Percentiles rank a stretch among this genome's conserved stretches.
phyloP scores from a whole-genome alignment of 164 flowering plant genomes.

The Pachysandra terminalis region DNA sequence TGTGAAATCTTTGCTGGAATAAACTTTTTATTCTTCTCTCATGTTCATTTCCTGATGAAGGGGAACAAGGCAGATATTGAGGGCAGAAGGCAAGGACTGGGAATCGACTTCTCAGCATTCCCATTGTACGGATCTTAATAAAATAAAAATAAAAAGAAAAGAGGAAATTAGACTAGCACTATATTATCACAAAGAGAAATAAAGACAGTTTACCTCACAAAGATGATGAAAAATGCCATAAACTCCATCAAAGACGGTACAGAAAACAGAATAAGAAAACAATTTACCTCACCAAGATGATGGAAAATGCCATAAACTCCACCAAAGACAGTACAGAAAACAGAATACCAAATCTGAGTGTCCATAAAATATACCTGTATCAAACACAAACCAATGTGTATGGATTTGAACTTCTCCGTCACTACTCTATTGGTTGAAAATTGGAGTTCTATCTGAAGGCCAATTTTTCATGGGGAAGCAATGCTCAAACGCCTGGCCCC shows the following conservation, averaged over 20 bases:
- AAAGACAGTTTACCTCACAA: constrained; percentile 68
- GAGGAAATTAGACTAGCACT: constrained; percentile 3
- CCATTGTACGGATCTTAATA: constrained; percentile 81
- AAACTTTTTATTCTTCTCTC: constrained; percentile 28
- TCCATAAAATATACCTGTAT: constrained; percentile 59
- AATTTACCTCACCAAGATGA: constrained; percentile 94
- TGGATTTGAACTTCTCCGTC: constrained; percentile 2
- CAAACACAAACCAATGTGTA: constrained; percentile 1
- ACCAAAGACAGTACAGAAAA: constrained; percentile 47
- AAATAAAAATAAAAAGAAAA: constrained; percentile 3
- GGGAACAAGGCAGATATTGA: constrained; percentile 63
- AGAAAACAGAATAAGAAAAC: constrained; percentile 11
- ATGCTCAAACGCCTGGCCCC: not conserved
- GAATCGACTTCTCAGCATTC: constrained; percentile 85
- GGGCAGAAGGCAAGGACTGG: constrained; percentile 75
- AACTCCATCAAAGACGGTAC: constrained; percentile 36
- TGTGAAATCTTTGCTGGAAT: constrained; percentile 26
- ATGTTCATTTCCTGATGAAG: constrained; percentile 30
- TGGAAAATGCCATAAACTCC: constrained; percentile 54
- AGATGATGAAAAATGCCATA: constrained; percentile 72
- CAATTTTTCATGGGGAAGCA: no score
- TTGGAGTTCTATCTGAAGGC: not conserved
- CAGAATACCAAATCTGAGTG: constrained; percentile 58
- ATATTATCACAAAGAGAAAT: not conserved
- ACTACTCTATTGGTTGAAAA: not conserved